Conservation (phyloP, 1,284 basidiomycete genomes). For the Athelia sp. region DNA sequence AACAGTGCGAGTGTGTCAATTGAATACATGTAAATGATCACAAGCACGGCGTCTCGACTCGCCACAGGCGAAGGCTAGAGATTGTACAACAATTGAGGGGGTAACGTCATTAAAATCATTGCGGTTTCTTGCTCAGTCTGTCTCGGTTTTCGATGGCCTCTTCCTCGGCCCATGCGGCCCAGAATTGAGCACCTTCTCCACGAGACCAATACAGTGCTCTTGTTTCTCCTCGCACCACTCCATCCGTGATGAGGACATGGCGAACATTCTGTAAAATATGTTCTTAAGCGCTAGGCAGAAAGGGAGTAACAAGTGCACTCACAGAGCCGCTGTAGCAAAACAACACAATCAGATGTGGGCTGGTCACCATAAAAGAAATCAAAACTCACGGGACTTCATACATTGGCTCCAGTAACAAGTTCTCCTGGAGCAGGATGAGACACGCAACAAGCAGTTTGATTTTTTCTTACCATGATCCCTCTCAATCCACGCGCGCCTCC, state of each 20-base stretch:
- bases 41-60: too few species aligned
- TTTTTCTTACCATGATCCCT: constrained; percentile 71
- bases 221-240: constrained; percentile 43
- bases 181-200: constrained; percentile 49
- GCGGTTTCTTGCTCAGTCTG: too few species aligned
- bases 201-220: constrained; percentile 58
- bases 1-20: too few species aligned
- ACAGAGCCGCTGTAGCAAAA: constrained; percentile 38
- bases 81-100: too few species aligned
- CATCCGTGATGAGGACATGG: constrained; percentile 57
- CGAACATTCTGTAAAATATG: constrained; percentile 41
- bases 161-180: constrained; percentile 49
- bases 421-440: constrained; percentile 47
- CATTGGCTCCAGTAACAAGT: constrained; percentile 80
- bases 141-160: constrained; percentile 23
- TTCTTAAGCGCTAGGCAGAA: constrained; percentile 8
- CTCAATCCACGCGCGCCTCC: constrained; percentile 88
- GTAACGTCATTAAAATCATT: too few species aligned
- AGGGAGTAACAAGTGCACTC: constrained; percentile 10
- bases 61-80: too few species aligned
- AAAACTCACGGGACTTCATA: constrained; percentile 85
- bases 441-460: not conserved
- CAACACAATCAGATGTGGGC: constrained; percentile 5
- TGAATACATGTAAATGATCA: too few species aligned
- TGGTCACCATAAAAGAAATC: not conserved